Evolutionary conservation across 495 filamentous ascomycete species (phyloP).

Genomic region (Parachaetomium inaequale): DNA sequence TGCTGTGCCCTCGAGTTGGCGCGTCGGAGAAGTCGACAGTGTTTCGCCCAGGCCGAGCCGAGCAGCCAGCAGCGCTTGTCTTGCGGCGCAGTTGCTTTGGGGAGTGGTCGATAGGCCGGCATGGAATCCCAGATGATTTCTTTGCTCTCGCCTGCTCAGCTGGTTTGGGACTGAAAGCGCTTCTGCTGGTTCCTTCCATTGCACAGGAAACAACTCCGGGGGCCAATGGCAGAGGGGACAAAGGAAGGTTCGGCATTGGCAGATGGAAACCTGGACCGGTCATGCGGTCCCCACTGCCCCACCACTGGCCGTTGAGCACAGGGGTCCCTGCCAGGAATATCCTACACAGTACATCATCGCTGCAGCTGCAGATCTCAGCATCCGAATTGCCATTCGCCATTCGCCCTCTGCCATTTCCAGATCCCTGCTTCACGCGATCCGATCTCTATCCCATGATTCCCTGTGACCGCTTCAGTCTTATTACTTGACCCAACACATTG

Average conservation of each 20-base stretch:
- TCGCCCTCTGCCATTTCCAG: neutral
- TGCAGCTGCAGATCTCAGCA: constrained; percentile 8
- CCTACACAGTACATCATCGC: constrained; percentile 27
- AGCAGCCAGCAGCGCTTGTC: neutral
- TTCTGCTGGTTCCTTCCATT: no score
- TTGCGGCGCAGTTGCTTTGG: constrained; percentile 1
- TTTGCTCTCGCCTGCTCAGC: no score
- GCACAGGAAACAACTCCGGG: no score
- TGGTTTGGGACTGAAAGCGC: no score
- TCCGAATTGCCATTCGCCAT: neutral
- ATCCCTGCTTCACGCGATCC: constrained; percentile 1
- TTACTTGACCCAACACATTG: no score
- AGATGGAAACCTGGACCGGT: no score
- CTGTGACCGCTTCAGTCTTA: neutral
- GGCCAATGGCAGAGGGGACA: no score
- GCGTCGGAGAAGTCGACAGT: neutral
- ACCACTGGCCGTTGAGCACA: no score
- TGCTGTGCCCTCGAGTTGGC: constrained; percentile 15
- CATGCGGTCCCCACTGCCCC: no score
- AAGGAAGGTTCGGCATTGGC: no score
- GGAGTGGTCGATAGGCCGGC: no score
- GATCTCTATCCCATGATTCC: constrained; percentile 2
- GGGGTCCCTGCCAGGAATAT: constrained; percentile 21
- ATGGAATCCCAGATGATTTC: no score
- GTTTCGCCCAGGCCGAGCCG: constrained; percentile 2